Base-by-base conservation (phyloP, 1,284 basidiomycete genomes). In the Bondarzewia mesenterica region DNA sequence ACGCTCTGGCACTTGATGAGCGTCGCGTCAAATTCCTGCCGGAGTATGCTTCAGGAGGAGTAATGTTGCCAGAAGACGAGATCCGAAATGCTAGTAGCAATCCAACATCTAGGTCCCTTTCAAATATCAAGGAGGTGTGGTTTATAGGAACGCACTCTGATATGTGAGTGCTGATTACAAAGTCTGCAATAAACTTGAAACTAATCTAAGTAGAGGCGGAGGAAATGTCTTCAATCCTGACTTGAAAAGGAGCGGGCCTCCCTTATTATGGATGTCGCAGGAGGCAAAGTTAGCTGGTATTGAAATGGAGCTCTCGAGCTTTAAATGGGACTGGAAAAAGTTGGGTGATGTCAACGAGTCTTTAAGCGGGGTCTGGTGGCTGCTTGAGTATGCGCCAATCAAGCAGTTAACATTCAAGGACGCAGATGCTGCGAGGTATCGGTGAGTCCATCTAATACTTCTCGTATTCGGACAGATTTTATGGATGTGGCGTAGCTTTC, bases 1-100 rank as follows among this genome's bases (percentile, higher is more conserved):
- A 63, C 46, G 60, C 59, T 10, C 53, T 63, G 8, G 60, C 61
- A 2, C 50, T 63, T 0, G 60, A 63, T 42, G 61, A 63, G 47
- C 52, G 52, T 15, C 54, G 59, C 1, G 59, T 58, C 25, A 59
- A 59, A 43, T 60, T 59, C 21, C 51, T 54, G 7, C 57, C 59
- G 5, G 58, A 60, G 27, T 51, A 58, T 43, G 44, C 48, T 1
- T 35, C 39, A 20, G 54, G 51, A 3, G 54, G 50, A 27, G 26
- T 8, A 12, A 5, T 25, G 22, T 27, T 35, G 16, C 14, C 27
- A 27, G 38, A 15, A 8, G 15, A 16, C 7, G 42, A 40, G 15
- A 1, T 8, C 44, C 7, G 35, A n/a, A 52, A 38, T n/a, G 32
- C 32, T 35, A 35, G n/a, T 10, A 10, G 14, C 43, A 22, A 7